Conservation (phyloP, 2,329 filamentous ascomycete species). For the Sclerotinia nivalis region DNA sequence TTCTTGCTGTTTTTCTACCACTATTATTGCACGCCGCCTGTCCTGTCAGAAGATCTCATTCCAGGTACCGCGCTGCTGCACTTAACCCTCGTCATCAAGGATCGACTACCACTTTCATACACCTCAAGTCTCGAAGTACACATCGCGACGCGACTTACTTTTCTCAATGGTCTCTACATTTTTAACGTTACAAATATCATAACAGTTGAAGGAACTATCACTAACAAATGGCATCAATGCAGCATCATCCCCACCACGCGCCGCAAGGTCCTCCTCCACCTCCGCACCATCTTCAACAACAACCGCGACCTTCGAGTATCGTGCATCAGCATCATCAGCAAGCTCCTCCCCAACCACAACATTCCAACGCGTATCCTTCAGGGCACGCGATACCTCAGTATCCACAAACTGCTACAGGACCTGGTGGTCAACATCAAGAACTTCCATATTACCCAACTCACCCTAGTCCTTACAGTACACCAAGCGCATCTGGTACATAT, state of each 20-base stretch:
- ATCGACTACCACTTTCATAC: slow-evolving; percentile 37
- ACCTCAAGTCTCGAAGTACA: slow-evolving; percentile 38
- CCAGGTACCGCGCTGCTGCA: slow-evolving; percentile 37
- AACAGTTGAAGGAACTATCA: slow-evolving; percentile 27
- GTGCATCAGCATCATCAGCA: slow-evolving; percentile 69
- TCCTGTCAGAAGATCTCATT: slow-evolving; percentile 37
- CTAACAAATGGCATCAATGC: slow-evolving; percentile 44
- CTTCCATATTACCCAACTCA: slow-evolving; percentile 79
- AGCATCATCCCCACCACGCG: slow-evolving; percentile 75
- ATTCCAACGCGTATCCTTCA: slow-evolving; percentile 67
- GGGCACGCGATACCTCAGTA: slow-evolving; percentile 69
- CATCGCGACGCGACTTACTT: slow-evolving; percentile 40
- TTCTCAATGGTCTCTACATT: slow-evolving; percentile 41
- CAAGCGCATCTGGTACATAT: slow-evolving; percentile 80
- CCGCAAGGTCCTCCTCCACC: slow-evolving; percentile 68
- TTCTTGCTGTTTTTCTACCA: slow-evolving; percentile 30
- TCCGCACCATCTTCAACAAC: slow-evolving; percentile 61
- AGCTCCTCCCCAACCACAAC: slow-evolving; percentile 60
- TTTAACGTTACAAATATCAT: slow-evolving; percentile 34
- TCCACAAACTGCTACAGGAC: slow-evolving; percentile 63
- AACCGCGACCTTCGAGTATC: slow-evolving; percentile 70
- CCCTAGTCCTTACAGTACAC: slow-evolving; percentile 79
- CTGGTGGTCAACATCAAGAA: slow-evolving; percentile 65
- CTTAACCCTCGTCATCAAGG: slow-evolving; percentile 41
- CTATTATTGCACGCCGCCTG: slow-evolving; percentile 30